Evolutionary conservation across 192 early-diverging fungal species (phyloP).

Genomic region (Coemansia sp.): DNA sequence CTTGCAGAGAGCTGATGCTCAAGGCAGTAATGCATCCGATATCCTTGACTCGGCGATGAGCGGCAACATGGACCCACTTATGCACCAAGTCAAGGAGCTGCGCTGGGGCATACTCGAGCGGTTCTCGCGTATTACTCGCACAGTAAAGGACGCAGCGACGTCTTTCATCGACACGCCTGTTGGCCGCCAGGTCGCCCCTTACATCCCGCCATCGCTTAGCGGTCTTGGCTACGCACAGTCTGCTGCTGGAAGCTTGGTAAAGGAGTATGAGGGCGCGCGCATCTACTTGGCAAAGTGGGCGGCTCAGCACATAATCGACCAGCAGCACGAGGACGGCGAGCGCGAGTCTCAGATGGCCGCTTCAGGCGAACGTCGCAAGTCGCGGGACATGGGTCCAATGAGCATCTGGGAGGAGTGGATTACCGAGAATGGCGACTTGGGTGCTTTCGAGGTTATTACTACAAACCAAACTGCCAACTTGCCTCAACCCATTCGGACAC

Average conservation of each 20-base stretch:
- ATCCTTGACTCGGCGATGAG: conserved; percentile 40
- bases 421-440: conserved; percentile 45
- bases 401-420: conserved; percentile 60
- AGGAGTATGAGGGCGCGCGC: conserved; percentile 80
- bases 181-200: conserved; percentile 52
- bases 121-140: conserved; percentile 75
- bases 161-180: conserved; percentile 58
- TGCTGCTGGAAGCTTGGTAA: conserved; percentile 62
- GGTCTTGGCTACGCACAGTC: conserved; percentile 59
- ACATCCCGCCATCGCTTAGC: conserved; percentile 58
- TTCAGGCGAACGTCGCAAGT: conserved; percentile 7
- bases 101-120: conserved; percentile 76
- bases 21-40: conserved; percentile 17
- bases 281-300: conserved; percentile 83
- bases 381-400: conserved; percentile 12
- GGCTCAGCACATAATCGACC: conserved; percentile 58
- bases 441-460: conserved; percentile 51
- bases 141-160: conserved; percentile 67
- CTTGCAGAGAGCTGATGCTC: conserved; percentile 16
- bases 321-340: conserved; percentile 57
- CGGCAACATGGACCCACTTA: conserved; percentile 55
- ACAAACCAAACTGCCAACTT: conserved; percentile 34
- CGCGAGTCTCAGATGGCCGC: conserved; percentile 35
- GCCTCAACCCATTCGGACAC: conserved; percentile 51
- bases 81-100: conserved; percentile 65